Evolutionary conservation across 805 yeast species (phyloP), one percentile per base, ranked within the genome.

Genomic region (Yarrowia bubula): DNA sequence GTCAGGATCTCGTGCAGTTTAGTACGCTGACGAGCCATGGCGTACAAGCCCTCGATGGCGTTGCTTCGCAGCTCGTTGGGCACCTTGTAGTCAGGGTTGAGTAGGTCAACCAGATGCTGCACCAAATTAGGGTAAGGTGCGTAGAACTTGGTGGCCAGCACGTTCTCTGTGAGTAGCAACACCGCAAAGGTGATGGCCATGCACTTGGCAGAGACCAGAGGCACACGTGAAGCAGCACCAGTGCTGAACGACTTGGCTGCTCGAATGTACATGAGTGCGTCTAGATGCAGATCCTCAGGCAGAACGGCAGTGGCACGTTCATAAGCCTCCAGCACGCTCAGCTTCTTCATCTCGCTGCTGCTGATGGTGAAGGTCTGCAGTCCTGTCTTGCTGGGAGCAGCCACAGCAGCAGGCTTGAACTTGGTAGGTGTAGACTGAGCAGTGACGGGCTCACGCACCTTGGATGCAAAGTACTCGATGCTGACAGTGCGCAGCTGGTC

Each of bases 1-100:
- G 91, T 81, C 63, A 92, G 80, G 22, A 92, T 80, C 69, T 92
- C 97, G 58, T 87, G 80, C 15, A 92, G 87, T 84, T 92, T 88
- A 4, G 81, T 81, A 53, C 85, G 84, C 70, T 85, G 86, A 18
- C 82, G 78, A 1, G 96, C 82, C 6, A 90, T 84, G 67, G 86
- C 83, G 67, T 88, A 89, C 62, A 92, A 78, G 0, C 92, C 83
- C 67, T 85, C 83, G 58, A 86, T 74, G 1, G 93, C 89, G 46
- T 86, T 82, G 47, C 82, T 75, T 66, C 86, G 81, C 1, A 89
- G 79, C 1, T 80, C 83, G 28, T 71, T 71, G 0, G 90, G 82
- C 8, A 88, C 81, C 28, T 44, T 44, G 28, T 83, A 79, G 55
- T 86, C 92, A 0, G 92, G 87, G 48, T 86, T 84, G n/a, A 90